phyloP scores from a whole-genome alignment of 2,329 filamentous ascomycete genomes.

The Leptodontidium sp. region DNA sequence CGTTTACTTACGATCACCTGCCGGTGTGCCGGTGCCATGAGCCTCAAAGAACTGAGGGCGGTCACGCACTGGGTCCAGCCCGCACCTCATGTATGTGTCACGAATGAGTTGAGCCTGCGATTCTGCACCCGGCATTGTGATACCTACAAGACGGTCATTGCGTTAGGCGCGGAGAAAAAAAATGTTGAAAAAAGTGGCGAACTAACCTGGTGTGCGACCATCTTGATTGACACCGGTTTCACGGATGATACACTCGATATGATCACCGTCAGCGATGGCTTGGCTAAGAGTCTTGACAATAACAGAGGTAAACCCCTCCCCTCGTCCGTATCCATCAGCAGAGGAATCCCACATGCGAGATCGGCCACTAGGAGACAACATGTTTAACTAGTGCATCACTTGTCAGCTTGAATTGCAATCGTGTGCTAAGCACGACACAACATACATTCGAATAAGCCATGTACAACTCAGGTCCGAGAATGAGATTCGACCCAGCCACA shows the following conservation, averaged over 20 bases:
- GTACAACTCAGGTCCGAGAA: conserved; percentile 24
- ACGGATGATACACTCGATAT: conserved; percentile 63
- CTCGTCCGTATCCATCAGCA: conserved; percentile 70
- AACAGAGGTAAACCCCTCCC: conserved; percentile 65
- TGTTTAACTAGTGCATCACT: conserved; percentile 11
- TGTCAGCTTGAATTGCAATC: too few species aligned
- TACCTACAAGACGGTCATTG: conserved; percentile 48
- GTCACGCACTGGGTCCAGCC: conserved; percentile 51
- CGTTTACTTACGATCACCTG: conserved; percentile 9
- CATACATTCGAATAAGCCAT: too few species aligned
- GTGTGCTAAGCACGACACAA: too few species aligned
- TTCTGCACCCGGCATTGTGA: conserved; percentile 59
- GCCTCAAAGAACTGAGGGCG: conserved; percentile 37
- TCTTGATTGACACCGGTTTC: conserved; percentile 58
- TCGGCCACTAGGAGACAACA: conserved; percentile 26
- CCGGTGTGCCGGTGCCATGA: conserved; percentile 36
- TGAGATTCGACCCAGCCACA: conserved; percentile 51
- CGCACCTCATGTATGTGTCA: conserved; percentile 50
- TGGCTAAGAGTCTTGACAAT: conserved; percentile 63
- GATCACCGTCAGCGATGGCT: conserved; percentile 67
- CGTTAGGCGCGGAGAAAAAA: too few species aligned
- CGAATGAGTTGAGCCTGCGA: conserved; percentile 56
- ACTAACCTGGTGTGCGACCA: conserved; percentile 44
- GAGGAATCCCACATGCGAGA: conserved; percentile 60
- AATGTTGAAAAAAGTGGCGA: too few species aligned